Evolutionary conservation across 1,284 basidiomycete species (phyloP).

Genomic region (Trametes sp.): DNA sequence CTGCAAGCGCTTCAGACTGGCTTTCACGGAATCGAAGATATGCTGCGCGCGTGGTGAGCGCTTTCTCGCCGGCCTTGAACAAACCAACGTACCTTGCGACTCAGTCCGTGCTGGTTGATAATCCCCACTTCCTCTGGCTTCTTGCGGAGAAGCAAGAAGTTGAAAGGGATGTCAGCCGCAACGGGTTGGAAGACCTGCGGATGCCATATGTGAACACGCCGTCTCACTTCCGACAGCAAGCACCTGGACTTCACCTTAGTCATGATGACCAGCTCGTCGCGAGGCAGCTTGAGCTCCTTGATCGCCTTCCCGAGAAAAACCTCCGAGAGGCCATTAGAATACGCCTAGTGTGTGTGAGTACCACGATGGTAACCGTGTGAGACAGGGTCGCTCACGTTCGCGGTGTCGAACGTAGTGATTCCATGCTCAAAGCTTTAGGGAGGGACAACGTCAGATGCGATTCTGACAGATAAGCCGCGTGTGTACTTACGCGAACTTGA

Average conservation of each 20-base stretch:
- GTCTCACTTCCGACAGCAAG: background rate
- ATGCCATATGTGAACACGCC: background rate
- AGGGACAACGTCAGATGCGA: background rate
- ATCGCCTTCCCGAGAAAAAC: slow-evolving; percentile 82
- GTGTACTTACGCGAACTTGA: slow-evolving; percentile 45
- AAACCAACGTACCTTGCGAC: slow-evolving; percentile 39
- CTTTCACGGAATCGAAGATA: slow-evolving; percentile 51
- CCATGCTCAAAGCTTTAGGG: slow-evolving; percentile 47
- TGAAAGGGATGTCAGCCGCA: slow-evolving; percentile 45
- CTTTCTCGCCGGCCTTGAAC: background rate
- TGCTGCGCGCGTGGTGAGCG: slow-evolving; percentile 37
- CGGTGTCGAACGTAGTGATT: slow-evolving; percentile 55
- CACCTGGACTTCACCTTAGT: slow-evolving; percentile 61
- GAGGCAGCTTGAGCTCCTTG: slow-evolving; percentile 72
- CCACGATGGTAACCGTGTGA: background rate
- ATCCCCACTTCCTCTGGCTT: slow-evolving; percentile 36
- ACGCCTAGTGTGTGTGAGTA: slow-evolving; percentile 3
- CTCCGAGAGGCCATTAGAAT: slow-evolving; percentile 71
- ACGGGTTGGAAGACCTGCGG: slow-evolving; percentile 23
- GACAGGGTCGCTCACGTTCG: background rate
- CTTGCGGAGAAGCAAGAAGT: slow-evolving; percentile 4
- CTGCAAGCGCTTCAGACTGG: slow-evolving; percentile 47
- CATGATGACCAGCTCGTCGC: slow-evolving; percentile 80
- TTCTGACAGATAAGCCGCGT: no score
- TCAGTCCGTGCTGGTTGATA: slow-evolving; percentile 46